Percentiles rank a stretch among this genome's conserved stretches.
Evolutionary conservation across 805 yeast species (phyloP).

Genomic region (Ogataea sp.): DNA sequence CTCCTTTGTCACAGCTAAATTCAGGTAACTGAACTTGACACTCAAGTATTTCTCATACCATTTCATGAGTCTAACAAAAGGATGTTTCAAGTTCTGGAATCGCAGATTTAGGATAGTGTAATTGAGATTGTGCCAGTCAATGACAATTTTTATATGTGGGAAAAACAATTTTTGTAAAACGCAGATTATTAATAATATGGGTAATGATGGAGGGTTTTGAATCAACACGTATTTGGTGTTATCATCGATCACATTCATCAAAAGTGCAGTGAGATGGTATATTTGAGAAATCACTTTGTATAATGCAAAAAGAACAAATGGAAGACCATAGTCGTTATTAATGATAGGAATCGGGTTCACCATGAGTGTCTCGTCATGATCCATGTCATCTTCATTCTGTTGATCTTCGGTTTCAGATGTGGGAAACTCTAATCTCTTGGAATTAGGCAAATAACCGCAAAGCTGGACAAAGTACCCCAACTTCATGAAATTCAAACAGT

Average conservation of each 20-base stretch:
- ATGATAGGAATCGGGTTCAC: constrained; percentile 28
- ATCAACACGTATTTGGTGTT: constrained; percentile 58
- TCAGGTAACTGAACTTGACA: constrained; percentile 50
- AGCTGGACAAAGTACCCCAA: constrained; percentile 69
- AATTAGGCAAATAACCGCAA: constrained; percentile 72
- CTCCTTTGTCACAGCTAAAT: constrained; percentile 72
- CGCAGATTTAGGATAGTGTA: constrained; percentile 71
- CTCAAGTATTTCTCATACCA: constrained; percentile 60
- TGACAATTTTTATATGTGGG: constrained; percentile 50
- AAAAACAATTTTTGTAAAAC: constrained; percentile 37
- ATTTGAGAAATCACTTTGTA: constrained; percentile 56
- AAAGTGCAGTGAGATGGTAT: constrained; percentile 32
- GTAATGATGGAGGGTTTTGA: constrained; percentile 92
- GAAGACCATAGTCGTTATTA: constrained; percentile 31
- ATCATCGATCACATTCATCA: constrained; percentile 52
- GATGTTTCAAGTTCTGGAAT: constrained; percentile 44
- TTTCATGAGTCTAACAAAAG: constrained; percentile 52
- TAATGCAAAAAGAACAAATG: constrained; percentile 50
- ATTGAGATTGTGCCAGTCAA: constrained; percentile 97
- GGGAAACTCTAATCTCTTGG: constrained; percentile 43
- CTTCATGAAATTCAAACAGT: constrained; percentile 68
- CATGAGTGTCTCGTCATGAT: constrained; percentile 45
- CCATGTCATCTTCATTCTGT: constrained; percentile 35
- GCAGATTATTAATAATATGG: constrained; percentile 60
- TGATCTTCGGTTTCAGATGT: constrained; percentile 37